A percentile compares a stretch with the other conserved stretches of the same genome.
phyloP scores from a whole-genome alignment of 805 yeast species.

The Starmerella stellata region DNA sequence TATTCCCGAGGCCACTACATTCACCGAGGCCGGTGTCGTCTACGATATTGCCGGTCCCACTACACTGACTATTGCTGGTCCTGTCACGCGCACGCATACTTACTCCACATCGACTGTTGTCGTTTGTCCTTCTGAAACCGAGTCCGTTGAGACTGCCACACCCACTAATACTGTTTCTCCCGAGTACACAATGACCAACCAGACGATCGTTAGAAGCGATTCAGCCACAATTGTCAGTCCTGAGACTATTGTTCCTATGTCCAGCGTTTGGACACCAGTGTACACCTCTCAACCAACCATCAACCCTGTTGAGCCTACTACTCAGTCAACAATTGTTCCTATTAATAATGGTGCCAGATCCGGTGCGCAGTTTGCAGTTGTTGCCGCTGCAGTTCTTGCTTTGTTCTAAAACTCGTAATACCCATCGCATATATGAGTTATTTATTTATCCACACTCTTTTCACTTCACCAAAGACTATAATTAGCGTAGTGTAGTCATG shows the following conservation, averaged over 20 bases:
- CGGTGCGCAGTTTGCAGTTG: neutral
- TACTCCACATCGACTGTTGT: conserved; percentile 16
- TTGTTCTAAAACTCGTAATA: too few relatives aligned
- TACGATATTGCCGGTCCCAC: conserved; percentile 62
- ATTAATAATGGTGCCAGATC: neutral
- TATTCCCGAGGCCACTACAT: conserved; percentile 56
- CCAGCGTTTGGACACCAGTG: too few relatives aligned
- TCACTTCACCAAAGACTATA: too few relatives aligned
- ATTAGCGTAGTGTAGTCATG: too few relatives aligned
- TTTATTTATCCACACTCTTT: too few relatives aligned
- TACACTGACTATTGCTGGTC: conserved; percentile 72
- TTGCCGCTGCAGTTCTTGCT: neutral
- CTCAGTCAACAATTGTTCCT: neutral
- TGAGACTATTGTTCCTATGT: too few relatives aligned
- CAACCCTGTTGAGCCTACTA: neutral
- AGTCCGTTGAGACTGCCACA: neutral
- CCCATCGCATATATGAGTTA: too few relatives aligned
- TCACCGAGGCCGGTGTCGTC: conserved; percentile 48
- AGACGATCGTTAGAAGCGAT: too few relatives aligned
- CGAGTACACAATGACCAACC: too few relatives aligned
- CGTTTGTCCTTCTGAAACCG: conserved; percentile 11
- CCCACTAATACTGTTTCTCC: neutral
- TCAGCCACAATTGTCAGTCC: too few relatives aligned
- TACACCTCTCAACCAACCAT: too few relatives aligned
- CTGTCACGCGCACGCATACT: conserved; percentile 39